Evolutionary conservation across 2,329 filamentous ascomycete genomes (phyloP).

Genomic region (Alternaria tenuissima): DNA sequence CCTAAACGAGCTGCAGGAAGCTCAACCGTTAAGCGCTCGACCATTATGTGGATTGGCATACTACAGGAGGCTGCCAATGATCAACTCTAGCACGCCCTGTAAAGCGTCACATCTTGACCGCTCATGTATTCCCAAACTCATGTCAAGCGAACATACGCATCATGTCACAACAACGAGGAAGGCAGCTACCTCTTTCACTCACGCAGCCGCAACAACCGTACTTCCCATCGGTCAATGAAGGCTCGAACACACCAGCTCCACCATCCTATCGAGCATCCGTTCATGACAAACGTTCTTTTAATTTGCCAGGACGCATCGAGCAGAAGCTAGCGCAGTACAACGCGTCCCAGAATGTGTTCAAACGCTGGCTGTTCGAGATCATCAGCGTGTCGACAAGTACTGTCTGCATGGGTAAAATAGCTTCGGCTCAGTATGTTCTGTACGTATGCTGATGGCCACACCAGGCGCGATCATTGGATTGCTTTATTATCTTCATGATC

Average conservation of each 20-base stretch:
- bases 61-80: not conserved
- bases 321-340: constrained; percentile 34
- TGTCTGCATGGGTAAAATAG: constrained; percentile 34
- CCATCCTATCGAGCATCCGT: not conserved
- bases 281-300: constrained; percentile 9
- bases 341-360: constrained; percentile 24
- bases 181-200: not conserved
- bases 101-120: not conserved
- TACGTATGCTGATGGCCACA: not conserved
- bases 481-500: constrained; percentile 37
- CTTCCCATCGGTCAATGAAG: not conserved
- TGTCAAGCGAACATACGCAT: not conserved
- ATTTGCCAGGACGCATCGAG: constrained; percentile 33
- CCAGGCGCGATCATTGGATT: constrained; percentile 43
- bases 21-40: too few species aligned
- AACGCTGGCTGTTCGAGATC: constrained; percentile 44
- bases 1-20: too few species aligned
- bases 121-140: not conserved
- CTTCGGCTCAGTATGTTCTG: not conserved
- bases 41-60: too few species aligned
- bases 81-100: not conserved
- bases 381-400: constrained; percentile 40
- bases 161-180: not conserved
- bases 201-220: not conserved
- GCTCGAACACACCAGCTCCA: not conserved